Conservation (phyloP, 352 stramenopile species). For the Phytopythium kandeliae region DNA sequence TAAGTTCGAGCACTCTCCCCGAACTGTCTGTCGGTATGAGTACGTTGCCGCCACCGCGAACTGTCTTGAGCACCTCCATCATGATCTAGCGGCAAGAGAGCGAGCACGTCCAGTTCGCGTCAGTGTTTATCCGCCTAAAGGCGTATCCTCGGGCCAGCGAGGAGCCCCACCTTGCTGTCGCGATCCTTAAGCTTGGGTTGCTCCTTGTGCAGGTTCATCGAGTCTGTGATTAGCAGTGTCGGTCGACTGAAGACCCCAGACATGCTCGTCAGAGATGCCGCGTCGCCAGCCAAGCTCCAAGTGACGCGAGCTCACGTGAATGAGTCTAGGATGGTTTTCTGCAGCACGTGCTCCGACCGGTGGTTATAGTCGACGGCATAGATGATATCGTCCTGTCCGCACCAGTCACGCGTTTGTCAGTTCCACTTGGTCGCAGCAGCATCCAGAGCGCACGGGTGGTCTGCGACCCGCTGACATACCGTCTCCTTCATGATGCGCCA, state of each 20-base stretch:
- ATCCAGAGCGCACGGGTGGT: neutral
- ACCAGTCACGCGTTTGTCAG: neutral
- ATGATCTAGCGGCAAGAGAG: constrained; percentile 58
- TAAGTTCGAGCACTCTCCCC: constrained; percentile 93
- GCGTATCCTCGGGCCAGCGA: neutral
- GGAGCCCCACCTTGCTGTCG: constrained; percentile 60
- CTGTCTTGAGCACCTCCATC: constrained; percentile 90
- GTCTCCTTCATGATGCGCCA: constrained; percentile 95
- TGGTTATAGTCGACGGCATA: constrained; percentile 93
- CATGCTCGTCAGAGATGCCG: neutral
- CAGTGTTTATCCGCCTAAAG: too few species aligned
- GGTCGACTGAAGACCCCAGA: constrained; percentile 36
- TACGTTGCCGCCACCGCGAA: constrained; percentile 92
- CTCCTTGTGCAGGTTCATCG: constrained; percentile 81
- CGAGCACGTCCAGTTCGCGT: neutral
- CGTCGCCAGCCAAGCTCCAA: neutral
- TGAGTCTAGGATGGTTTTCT: constrained; percentile 92
- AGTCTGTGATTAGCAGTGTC: constrained; percentile 86
- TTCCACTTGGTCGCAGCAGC: neutral
- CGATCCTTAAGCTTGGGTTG: constrained; percentile 85
- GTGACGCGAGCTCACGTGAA: constrained; percentile 60
- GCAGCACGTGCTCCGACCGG: constrained; percentile 91
- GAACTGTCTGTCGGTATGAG: constrained; percentile 94
- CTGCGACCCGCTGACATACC: constrained; percentile 14
- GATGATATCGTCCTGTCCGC: constrained; percentile 86